Evolutionary conservation across 1,284 basidiomycete genomes (phyloP), one percentile per base, ranked within the genome.

Genomic region (Apiotrichum veenhuisii): DNA sequence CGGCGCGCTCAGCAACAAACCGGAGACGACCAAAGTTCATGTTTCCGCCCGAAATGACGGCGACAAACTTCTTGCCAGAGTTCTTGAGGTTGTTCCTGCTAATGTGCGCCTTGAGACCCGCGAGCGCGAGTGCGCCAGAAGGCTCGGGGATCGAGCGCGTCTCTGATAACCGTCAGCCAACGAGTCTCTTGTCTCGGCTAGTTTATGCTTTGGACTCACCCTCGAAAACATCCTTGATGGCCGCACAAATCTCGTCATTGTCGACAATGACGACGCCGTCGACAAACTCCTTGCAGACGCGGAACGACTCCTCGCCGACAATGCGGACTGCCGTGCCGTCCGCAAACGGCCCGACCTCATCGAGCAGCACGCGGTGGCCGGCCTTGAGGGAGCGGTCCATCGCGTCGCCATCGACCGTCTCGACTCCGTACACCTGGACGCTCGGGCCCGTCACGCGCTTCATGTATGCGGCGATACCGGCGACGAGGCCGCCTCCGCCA

Each of bases 251-350:
- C 74, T 96, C 96, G 71, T 99, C 96, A 64, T 96, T 98, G 73
- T 88, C 85, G 22, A 89, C 91, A 64, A 88, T 83, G 42, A 94
- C 85, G 34, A 98, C 80, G 11, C 84, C 87, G 68, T 98, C 92
- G n/a, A 97, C 77, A 22, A 91, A 80, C 51, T 88, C 81, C 70
- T 88, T 81, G 77, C 94, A 98, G 61, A 99, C 84, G 59, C 96
- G 83, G 80, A 97, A 97, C 2, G 91, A 87, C 73, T 98, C 96
- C 74, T 88, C 89, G 12, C 96, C 96, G 0, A 98, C 93, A 47
- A 95, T 84, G 71, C 90, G 87, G n/a, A 98, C 96, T 1, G 96
- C 96, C 1, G 96, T 99, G n/a, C 96, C 96, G 73, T 99, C 96
- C 58, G 88, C 89, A 74, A 99, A 99, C 2, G 94, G 88, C 7